phyloP scores from a whole-genome alignment of 1,284 basidiomycete species.

The Inonotus hispidus region DNA sequence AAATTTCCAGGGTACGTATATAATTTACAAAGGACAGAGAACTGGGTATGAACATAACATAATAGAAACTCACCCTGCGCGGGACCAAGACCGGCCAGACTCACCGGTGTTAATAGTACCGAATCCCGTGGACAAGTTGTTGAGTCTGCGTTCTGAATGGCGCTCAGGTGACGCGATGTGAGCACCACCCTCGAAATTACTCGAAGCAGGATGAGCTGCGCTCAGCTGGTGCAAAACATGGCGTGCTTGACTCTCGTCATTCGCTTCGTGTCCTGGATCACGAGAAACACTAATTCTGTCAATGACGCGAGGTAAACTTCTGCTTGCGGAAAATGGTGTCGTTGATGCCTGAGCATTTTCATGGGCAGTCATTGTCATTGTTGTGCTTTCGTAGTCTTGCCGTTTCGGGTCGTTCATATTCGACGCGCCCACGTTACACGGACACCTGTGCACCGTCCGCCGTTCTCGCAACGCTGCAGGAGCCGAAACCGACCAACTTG shows the following conservation, averaged over 20 bases:
- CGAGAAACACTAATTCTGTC: background rate
- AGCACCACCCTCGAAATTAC: background rate
- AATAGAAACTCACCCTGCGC: constrained; percentile 14
- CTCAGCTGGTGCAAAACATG: constrained; percentile 6
- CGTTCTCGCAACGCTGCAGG: too few species aligned
- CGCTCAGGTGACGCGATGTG: constrained; percentile 14
- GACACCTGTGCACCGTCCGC: too few species aligned
- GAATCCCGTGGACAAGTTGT: constrained; percentile 2
- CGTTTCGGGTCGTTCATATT: background rate
- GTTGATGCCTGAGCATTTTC: background rate
- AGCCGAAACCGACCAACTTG: background rate
- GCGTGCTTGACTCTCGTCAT: constrained; percentile 2
- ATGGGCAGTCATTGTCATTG: background rate
- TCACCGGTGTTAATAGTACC: constrained; percentile 1
- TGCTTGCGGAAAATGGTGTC: background rate
- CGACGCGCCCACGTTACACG: background rate
- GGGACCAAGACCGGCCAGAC: constrained; percentile 12
- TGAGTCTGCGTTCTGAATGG: constrained; percentile 1
- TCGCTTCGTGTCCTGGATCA: background rate
- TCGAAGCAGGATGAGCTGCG: background rate
- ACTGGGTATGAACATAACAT: background rate
- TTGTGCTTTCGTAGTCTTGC: background rate
- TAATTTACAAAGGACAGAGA: background rate
- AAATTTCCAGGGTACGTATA: background rate
- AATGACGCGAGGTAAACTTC: background rate